Evolutionary conservation across 2,329 filamentous ascomycete genomes (phyloP).

Genomic region (Nigrospora osmanthi): DNA sequence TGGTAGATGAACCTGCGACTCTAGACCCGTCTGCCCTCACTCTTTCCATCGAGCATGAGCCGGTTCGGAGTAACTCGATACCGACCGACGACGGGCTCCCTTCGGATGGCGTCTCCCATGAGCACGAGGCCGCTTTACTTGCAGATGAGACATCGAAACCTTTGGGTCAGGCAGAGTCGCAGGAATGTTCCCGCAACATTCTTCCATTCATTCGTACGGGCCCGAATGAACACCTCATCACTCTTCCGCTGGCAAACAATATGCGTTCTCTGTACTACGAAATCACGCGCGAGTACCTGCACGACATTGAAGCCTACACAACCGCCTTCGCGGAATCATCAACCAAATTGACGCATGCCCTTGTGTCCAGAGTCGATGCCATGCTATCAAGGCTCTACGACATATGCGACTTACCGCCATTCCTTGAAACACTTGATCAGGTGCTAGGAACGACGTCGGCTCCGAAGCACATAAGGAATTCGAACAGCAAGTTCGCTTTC

Average conservation of each 20-base stretch:
- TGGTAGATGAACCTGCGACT: conserved; percentile 16
- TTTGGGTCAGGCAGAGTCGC: conserved; percentile 1
- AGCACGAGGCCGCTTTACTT: not conserved
- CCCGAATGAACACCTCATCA: conserved; percentile 40
- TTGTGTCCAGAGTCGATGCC: conserved; percentile 39
- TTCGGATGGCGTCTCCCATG: conserved; percentile 6
- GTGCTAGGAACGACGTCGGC: conserved; percentile 28
- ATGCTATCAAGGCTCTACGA: conserved; percentile 44
- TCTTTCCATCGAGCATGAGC: conserved; percentile 20
- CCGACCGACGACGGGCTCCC: conserved; percentile 14
- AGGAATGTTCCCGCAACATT: conserved; percentile 12
- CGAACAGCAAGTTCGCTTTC: conserved; percentile 55
- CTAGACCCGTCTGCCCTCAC: conserved; percentile 20
- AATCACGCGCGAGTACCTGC: conserved; percentile 34
- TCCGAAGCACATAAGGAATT: conserved; percentile 45
- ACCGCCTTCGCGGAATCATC: conserved; percentile 31
- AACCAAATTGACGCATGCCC: conserved; percentile 27
- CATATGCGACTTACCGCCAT: conserved; percentile 50
- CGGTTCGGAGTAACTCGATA: conserved; percentile 16
- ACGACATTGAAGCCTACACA: conserved; percentile 37
- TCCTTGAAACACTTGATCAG: conserved; percentile 35
- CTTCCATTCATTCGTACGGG: conserved; percentile 18
- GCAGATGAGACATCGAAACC: conserved; percentile 1
- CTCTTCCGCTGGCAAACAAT: conserved; percentile 48
- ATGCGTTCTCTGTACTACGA: conserved; percentile 44